Conservation (phyloP, 2,329 filamentous ascomycete species). For the Colletotrichum sp. region DNA sequence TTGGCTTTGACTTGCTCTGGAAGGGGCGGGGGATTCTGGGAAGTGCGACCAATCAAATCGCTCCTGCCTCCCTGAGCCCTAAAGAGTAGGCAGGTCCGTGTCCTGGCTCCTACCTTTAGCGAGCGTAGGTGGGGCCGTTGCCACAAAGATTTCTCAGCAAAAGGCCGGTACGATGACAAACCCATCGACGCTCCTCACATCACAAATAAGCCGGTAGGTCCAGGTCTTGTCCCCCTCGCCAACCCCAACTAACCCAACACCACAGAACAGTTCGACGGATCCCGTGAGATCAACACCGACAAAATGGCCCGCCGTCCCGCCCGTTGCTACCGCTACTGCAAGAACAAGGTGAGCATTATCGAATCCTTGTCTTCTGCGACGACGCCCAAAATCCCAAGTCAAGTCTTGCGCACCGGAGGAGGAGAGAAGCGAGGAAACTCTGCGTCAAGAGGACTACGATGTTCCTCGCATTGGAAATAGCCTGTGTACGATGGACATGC, state of each 20-base stretch:
- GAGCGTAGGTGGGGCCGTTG: constrained; percentile 19
- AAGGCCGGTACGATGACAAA: constrained; percentile 56
- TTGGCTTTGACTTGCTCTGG: background rate
- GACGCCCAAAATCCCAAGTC: background rate
- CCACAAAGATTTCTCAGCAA: constrained; percentile 22
- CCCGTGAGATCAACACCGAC: constrained; percentile 60
- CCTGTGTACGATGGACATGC: background rate
- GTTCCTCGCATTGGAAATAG: background rate
- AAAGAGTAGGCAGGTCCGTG: constrained; percentile 45
- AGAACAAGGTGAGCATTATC: constrained; percentile 88
- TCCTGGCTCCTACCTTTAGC: constrained; percentile 31
- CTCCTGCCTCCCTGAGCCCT: background rate
- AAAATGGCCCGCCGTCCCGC: constrained; percentile 99
- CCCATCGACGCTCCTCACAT: constrained; percentile 37
- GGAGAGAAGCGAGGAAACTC: background rate
- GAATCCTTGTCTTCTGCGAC: background rate
- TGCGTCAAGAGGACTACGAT: background rate
- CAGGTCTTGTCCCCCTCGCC: constrained; percentile 24
- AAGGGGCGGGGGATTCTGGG: background rate
- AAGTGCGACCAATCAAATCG: constrained; percentile 31
- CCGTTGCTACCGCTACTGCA: constrained; percentile 99
- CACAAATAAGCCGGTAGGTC: constrained; percentile 14
- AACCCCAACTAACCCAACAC: constrained; percentile 33
- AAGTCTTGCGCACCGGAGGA: constrained; percentile 10
- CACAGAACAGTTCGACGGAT: constrained; percentile 36